Conservation (phyloP, 129 eudicot species). For the Helianthus annuus region DNA sequence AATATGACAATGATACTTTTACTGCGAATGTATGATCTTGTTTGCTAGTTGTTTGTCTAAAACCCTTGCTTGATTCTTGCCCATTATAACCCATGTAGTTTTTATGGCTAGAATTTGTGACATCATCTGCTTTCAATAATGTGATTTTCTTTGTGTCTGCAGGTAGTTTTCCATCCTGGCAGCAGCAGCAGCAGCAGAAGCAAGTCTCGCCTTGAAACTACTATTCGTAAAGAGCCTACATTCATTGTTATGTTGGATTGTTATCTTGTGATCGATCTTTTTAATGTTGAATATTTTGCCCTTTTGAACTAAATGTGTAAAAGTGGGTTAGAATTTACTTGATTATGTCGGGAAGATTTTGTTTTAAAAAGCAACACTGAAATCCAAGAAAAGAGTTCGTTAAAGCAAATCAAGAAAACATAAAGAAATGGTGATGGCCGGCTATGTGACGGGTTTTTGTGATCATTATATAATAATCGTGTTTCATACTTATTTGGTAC, state of each 20-base stretch:
- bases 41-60: not conserved
- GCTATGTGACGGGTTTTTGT: too few species aligned
- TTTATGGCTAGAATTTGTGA: not conserved
- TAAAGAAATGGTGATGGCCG: not conserved
- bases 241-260: not conserved
- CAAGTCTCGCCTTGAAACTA: conserved; percentile 1
- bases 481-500: too few species aligned
- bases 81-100: not conserved
- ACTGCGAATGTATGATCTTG: not conserved
- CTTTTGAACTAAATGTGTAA: not conserved
- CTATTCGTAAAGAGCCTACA: not conserved
- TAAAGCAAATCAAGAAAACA: not conserved
- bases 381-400: not conserved
- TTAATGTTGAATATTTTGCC: not conserved
- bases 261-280: not conserved
- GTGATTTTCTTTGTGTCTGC: not conserved
- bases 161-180: conserved; percentile 4
- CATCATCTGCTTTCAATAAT: not conserved
- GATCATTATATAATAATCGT: too few species aligned
- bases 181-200: not conserved
- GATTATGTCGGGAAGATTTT: not conserved
- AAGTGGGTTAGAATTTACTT: not conserved
- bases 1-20: not conserved
- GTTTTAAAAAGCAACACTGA: not conserved
- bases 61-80: not conserved